A percentile compares a stretch with the other conserved stretches of the same genome.
phyloP scores from a whole-genome alignment of 139 green algal species.

The Pseudopediastrum boryanum region DNA sequence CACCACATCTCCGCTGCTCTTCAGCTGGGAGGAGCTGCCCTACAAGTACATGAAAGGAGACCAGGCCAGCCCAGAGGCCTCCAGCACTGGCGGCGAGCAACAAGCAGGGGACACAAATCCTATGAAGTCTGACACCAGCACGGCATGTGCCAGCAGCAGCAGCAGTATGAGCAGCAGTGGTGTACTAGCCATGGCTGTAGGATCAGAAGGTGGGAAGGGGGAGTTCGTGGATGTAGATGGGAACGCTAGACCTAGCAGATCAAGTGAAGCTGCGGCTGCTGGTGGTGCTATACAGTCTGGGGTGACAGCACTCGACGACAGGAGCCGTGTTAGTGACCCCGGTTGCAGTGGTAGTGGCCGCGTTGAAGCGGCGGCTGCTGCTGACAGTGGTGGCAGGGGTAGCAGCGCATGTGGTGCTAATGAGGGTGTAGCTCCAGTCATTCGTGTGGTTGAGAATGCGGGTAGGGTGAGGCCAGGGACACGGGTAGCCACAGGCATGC shows the following conservation, averaged over 20 bases:
- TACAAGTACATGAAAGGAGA: slow-evolving; percentile 16
- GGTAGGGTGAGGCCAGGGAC: slow-evolving; percentile 48
- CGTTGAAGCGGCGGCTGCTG: too few relatives aligned
- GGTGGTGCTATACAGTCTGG: too few relatives aligned
- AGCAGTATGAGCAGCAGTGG: neutral
- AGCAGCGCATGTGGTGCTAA: neutral
- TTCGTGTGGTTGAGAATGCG: slow-evolving; percentile 21
- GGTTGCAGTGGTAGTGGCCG: too few relatives aligned
- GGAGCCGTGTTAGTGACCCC: too few relatives aligned
- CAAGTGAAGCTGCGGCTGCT: too few relatives aligned
- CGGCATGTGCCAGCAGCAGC: slow-evolving; percentile 25
- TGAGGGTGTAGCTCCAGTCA: too few relatives aligned
- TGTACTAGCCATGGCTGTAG: neutral
- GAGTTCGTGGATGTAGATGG: too few relatives aligned
- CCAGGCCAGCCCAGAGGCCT: neutral
- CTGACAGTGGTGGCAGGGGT: neutral
- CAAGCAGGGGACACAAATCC: too few relatives aligned
- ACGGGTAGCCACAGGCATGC: slow-evolving; percentile 51
- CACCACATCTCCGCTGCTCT: slow-evolving; percentile 89
- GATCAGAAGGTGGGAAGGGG: too few relatives aligned
- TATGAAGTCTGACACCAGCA: slow-evolving; percentile 25
- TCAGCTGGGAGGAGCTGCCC: slow-evolving; percentile 78
- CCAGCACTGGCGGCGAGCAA: slow-evolving; percentile 16
- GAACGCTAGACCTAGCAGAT: too few relatives aligned
- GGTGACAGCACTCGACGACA: too few relatives aligned